Percentiles rank a stretch among this genome's conserved stretches.
Evolutionary conservation across 345 rosid species (phyloP).

Genomic region (sweet orange (Citrus sinensis)): DVS_A1.0 CM039162.1:17982001-17982500

Average conservation of each 20-base stretch:
- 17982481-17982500: slow-evolving; percentile 42
- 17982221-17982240: slow-evolving; percentile 32
- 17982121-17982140: slow-evolving; percentile 56
- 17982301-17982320: slow-evolving; percentile 68
- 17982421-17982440: slow-evolving; percentile 43
- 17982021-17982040: slow-evolving; percentile 72
- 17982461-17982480: slow-evolving; percentile 55
- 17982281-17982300: slow-evolving; percentile 68
- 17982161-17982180: slow-evolving; percentile 53
- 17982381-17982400: slow-evolving; percentile 53
- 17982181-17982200: slow-evolving; percentile 30
- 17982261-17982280: slow-evolving; percentile 56
- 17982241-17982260: slow-evolving; percentile 39
- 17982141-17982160: slow-evolving; percentile 64
- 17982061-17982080: slow-evolving; percentile 68
- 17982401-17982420: slow-evolving; percentile 57
- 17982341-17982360: slow-evolving; percentile 57
- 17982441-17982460: slow-evolving; percentile 56
- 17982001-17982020: slow-evolving; percentile 50
- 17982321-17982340: slow-evolving; percentile 67
- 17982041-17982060: slow-evolving; percentile 66
- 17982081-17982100: slow-evolving; percentile 70
- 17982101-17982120: slow-evolving; percentile 77
- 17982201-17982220: slow-evolving; percentile 31
- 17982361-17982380: slow-evolving; percentile 62